Evolutionary conservation across 2,329 filamentous ascomycete genomes (phyloP), one percentile per base, ranked within the genome.

Genomic region (Mycogone perniciosa): DNA sequence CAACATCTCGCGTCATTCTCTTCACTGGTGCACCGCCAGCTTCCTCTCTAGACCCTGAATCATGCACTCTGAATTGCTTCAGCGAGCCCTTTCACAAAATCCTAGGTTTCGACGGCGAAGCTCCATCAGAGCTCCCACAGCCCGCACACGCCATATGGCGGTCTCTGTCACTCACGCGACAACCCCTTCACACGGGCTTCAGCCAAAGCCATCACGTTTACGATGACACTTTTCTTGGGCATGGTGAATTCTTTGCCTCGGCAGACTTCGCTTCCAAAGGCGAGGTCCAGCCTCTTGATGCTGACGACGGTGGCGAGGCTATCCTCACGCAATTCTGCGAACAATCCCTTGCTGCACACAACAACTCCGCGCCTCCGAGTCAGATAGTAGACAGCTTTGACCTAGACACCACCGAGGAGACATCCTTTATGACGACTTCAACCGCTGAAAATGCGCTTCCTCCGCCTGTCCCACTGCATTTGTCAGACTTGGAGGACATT

Each of bases 261-360:
- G 67, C 70, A 3, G 67, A 71, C 30, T 57, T 73, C 9, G 72
- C 72, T 5, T 58, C 66, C 31, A 59, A 6, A 5, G 48, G 46
- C 13, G 48, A 38, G 3, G 31, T 30, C 11, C 43, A 20, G 6
- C 27, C 43, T n/a, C 13, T 46, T 7, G 56, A 61, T 2, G 42
- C 54, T 13, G 66, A 69, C 44, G 71, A 72, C 4, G 45, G 41
- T 7, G 64, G 63, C 3, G 65, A 66, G 30, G 63, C 70, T 13
- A 55, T 73, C 0, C 66, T 84, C 4, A 77, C 80, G 4, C 77
- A 84, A 51, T 95, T 93, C 64, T 87, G 89, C 59, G 81, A 93
- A 56, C 82, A 92, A 60, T 93, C 89, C 0, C 76, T 95, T 44
- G 79, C 82, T 2, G 70, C 85, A 10, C 82, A 95, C 62, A 77